These are phyloP conservation scores for Xylaria sp. DNA, from an alignment of 495 filamentous ascomycete species.

Conservation along the genomic window DNA sequence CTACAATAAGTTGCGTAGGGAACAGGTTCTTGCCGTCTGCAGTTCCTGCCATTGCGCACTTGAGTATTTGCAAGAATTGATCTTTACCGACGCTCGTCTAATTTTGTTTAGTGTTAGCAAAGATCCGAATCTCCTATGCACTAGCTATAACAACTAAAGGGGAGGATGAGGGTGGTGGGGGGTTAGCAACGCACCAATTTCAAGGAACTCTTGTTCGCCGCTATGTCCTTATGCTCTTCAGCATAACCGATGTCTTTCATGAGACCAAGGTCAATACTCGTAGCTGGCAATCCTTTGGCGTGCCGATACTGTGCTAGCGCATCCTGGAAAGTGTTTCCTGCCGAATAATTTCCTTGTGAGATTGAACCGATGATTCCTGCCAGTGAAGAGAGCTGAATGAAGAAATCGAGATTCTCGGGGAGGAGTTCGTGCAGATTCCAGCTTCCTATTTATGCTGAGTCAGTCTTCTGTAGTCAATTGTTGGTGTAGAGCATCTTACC, in stretches of 20 bases:
- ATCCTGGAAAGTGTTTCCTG: conserved; percentile 59
- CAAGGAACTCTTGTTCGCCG: conserved; percentile 12
- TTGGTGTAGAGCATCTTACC: conserved; percentile 23
- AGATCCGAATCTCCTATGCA: background rate
- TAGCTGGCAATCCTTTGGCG: conserved; percentile 27
- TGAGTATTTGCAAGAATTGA: conserved; percentile 25
- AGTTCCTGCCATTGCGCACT: conserved; percentile 28
- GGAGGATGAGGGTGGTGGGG: background rate
- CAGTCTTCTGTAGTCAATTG: conserved; percentile 17
- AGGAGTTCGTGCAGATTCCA: conserved; percentile 55
- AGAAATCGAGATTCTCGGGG: conserved; percentile 56
- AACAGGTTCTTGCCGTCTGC: conserved; percentile 2
- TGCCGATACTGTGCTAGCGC: conserved; percentile 43
- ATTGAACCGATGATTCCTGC: conserved; percentile 54
- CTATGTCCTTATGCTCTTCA: conserved; percentile 12
- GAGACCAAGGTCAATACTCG: conserved; percentile 25
- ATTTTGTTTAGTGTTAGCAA: background rate
- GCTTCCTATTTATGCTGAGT: conserved; percentile 2
- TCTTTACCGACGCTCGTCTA: conserved; percentile 5
- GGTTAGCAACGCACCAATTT: background rate
- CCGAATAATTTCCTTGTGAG: conserved; percentile 60
- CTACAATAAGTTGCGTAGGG: conserved; percentile 27
- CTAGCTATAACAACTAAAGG: background rate
- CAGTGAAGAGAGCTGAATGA: conserved; percentile 59
- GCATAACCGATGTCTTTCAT: conserved; percentile 19